Evolutionary conservation across 495 filamentous ascomycete genomes (phyloP).

Genomic region (Opeltia flavorubescens): DNA sequence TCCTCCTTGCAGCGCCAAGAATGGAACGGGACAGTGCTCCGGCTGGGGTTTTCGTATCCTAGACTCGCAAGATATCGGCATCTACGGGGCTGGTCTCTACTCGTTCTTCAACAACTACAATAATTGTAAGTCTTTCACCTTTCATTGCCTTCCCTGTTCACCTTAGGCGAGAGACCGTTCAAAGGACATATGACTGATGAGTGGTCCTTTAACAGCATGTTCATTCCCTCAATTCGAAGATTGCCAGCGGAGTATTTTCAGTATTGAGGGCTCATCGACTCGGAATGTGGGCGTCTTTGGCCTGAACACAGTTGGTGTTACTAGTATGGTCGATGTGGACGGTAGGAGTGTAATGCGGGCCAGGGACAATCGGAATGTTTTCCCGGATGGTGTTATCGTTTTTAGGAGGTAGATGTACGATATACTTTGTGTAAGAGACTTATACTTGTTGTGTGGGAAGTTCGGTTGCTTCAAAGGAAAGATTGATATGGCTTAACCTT

Average conservation of each 20-base stretch:
- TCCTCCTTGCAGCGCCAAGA: constrained; percentile 27
- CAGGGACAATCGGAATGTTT: constrained; percentile 40
- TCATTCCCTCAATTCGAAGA: constrained; percentile 4
- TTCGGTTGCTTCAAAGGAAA: too few relatives aligned
- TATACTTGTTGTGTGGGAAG: too few relatives aligned
- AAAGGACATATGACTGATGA: too few relatives aligned
- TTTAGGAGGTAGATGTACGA: constrained; percentile 22
- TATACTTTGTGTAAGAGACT: too few relatives aligned
- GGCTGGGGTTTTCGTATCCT: constrained; percentile 54
- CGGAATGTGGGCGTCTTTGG: constrained; percentile 27
- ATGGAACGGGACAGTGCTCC: constrained; percentile 39
- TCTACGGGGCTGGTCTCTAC: constrained; percentile 64
- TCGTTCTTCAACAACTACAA: constrained; percentile 56
- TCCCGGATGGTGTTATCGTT: constrained; percentile 36
- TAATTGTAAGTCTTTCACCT: constrained; percentile 8
- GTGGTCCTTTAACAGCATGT: neutral
- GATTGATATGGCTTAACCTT: too few relatives aligned
- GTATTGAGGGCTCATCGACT: constrained; percentile 28
- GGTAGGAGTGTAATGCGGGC: constrained; percentile 34
- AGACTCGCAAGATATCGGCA: constrained; percentile 38
- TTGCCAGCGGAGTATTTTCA: constrained; percentile 52
- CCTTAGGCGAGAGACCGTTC: too few relatives aligned
- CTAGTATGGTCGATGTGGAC: constrained; percentile 32
- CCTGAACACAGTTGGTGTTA: constrained; percentile 35
- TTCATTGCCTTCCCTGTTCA: neutral